Percentiles rank a stretch among this genome's conserved stretches.
These are phyloP conservation scores for Endotrypanum monterogeii DNA, from an alignment of 208 protist genomes.

Conservation along the genomic window DNA sequence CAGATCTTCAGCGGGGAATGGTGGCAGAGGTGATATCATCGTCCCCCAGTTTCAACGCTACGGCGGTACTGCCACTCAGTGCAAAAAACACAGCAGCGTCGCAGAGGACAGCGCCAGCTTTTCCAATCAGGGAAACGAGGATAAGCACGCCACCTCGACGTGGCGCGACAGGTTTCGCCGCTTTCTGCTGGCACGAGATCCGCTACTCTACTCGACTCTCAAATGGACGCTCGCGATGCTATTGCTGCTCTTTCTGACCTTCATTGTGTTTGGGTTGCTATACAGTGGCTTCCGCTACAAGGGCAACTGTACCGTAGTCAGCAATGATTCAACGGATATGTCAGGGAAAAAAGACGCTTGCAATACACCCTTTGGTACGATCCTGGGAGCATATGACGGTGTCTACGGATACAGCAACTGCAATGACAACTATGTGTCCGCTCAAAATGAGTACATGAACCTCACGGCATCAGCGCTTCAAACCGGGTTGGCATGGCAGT, in stretches of 20 bases:
- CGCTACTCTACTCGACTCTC: constrained; percentile 21
- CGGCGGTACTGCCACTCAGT: not conserved
- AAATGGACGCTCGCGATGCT: constrained; percentile 29
- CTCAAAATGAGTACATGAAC: constrained; percentile 22
- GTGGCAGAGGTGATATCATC: not conserved
- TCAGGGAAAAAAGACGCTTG: not conserved
- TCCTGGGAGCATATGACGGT: constrained; percentile 53
- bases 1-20: not conserved
- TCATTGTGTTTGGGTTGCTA: constrained; percentile 24
- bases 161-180: constrained; percentile 3
- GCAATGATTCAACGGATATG: too few relatives aligned
- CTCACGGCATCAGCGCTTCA: constrained; percentile 14
- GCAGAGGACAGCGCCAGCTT: constrained; percentile 3
- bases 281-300: constrained; percentile 18
- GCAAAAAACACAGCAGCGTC: too few relatives aligned
- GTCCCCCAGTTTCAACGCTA: constrained; percentile 1
- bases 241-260: constrained; percentile 23
- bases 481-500: constrained; percentile 81
- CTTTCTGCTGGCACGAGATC: constrained; percentile 26
- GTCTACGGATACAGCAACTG: constrained; percentile 78
- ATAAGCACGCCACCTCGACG: not conserved
- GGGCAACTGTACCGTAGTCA: constrained; percentile 6
- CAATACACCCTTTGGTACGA: constrained; percentile 42
- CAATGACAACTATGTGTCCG: constrained; percentile 46
- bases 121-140: not conserved